Evolutionary conservation across 129 eudicot species (phyloP), one percentile per base, ranked within the genome.

Genomic region (Centrapalus pauciflorus): DNA sequence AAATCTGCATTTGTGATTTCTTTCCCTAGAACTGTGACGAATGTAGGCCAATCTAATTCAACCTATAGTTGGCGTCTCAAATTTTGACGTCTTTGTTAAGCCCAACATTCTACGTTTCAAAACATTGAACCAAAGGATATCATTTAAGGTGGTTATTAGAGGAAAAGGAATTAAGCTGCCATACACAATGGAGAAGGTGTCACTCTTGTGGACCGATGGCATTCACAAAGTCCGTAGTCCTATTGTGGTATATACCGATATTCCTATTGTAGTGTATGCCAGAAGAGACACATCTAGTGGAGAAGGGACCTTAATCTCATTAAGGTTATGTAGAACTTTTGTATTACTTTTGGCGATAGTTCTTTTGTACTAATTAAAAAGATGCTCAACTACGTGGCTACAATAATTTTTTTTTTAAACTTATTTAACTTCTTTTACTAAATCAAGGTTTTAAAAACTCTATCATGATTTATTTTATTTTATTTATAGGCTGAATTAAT

Each of bases 11-110:
- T 72, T 28, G 20, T 8, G 11, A 76, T 57, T 2, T 64, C 56
- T 12, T 80, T 84, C 40, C 41, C 67, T 12, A 80, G 89, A 61
- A 73, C 66, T 0, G 85, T 84, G 0, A 80, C 73, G 14, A 77
- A 80, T 77, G 85, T 84, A 9, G 81, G 85, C 29, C 2, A 0
- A 1, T 7, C 56, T 2, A 77, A 71, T 29, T 77, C 79, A 2
- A 66, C 66, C 37, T 5, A 70, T 66, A 27, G 27, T 4, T 12
- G 49, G 35, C n/a, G 43, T 0, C 17, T 6, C 66, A 4, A 29
- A 45, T n/a, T 34, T 43, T 0, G 30, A 61, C 5, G 9, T 80
- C 34, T 62, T 48, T 0, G 85, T 83, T 25, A 41, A 76, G 30
- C 89, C 85, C 1, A 25, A 20, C 21, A 64, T 23, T 27, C 69